Percentiles rank a stretch among this genome's conserved stretches.
Evolutionary conservation across 2,329 filamentous ascomycete species (phyloP).

Genomic region (Colletotrichum sp.): DNA sequence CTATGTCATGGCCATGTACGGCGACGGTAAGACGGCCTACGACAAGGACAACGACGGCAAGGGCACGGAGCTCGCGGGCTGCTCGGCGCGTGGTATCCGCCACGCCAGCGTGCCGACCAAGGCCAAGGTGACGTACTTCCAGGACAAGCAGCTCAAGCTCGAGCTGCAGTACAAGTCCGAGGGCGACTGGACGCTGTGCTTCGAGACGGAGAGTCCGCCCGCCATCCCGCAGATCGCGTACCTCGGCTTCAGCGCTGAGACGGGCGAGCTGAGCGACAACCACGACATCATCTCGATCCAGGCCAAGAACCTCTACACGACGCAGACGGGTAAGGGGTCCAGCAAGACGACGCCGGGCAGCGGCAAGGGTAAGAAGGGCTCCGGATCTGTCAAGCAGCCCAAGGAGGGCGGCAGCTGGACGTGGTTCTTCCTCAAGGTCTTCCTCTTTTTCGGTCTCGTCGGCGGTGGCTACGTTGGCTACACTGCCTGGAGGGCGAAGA

Average conservation of each 20-base stretch:
- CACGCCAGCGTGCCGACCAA: constrained; percentile 82
- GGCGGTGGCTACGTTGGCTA: constrained; percentile 84
- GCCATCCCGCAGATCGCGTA: constrained; percentile 81
- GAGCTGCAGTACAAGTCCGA: constrained; percentile 95
- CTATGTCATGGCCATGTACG: constrained; percentile 98
- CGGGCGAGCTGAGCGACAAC: constrained; percentile 95
- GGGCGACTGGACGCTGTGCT: constrained; percentile 88
- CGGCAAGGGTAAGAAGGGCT: constrained; percentile 25
- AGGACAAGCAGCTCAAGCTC: constrained; percentile 88
- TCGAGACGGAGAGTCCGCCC: constrained; percentile 73
- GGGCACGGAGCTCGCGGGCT: constrained; percentile 88
- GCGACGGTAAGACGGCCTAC: constrained; percentile 87
- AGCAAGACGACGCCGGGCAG: constrained; percentile 33
- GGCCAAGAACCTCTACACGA: constrained; percentile 86
- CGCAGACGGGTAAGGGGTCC: constrained; percentile 38
- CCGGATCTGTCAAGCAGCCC: constrained; percentile 43
- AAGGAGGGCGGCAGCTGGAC: constrained; percentile 59
- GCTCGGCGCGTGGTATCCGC: constrained; percentile 90
- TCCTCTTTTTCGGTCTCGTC: constrained; percentile 74
- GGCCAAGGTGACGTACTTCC: constrained; percentile 91
- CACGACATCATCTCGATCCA: constrained; percentile 92
- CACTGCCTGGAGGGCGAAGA: constrained; percentile 78
- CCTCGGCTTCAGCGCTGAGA: constrained; percentile 84
- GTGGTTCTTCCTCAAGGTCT: constrained; percentile 78
- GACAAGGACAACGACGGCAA: constrained; percentile 96